Evolutionary conservation across 306 rosid genomes (phyloP).

Genomic region (Lathyrus aphaca): DNA sequence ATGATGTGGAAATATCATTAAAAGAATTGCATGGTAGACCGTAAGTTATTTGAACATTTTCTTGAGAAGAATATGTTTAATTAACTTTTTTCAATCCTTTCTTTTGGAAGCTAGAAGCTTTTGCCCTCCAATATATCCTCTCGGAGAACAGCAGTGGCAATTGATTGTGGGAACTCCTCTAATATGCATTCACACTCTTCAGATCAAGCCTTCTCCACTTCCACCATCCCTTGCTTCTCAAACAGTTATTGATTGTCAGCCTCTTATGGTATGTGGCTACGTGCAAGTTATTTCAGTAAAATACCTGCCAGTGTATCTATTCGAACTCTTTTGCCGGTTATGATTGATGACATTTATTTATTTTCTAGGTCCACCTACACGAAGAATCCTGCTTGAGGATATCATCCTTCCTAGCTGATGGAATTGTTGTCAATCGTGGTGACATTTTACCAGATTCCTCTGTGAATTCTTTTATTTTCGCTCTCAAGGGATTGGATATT

Average conservation of each 20-base stretch:
- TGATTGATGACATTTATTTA: constrained; percentile 24
- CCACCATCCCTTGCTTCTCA: constrained; percentile 90
- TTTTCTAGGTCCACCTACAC: constrained; percentile 77
- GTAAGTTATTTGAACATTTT: constrained; percentile 22
- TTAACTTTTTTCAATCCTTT: constrained; percentile 36
- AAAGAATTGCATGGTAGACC: constrained; percentile 7
- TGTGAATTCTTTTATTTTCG: constrained; percentile 63
- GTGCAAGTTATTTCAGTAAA: constrained; percentile 35
- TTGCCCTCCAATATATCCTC: constrained; percentile 91
- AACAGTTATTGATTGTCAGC: constrained; percentile 88
- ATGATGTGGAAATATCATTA: not conserved
- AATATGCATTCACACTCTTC: constrained; percentile 75
- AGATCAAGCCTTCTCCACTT: constrained; percentile 75
- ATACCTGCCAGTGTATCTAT: constrained; percentile 11
- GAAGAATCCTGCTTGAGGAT: constrained; percentile 89
- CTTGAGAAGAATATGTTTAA: constrained; percentile 32
- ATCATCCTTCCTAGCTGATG: constrained; percentile 90
- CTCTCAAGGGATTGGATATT: constrained; percentile 73
- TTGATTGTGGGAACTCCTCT: constrained; percentile 69
- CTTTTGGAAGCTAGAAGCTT: constrained; percentile 72
- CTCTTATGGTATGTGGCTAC: constrained; percentile 75
- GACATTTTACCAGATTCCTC: constrained; percentile 83
- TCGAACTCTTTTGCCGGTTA: constrained; percentile 14
- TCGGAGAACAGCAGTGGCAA: constrained; percentile 78
- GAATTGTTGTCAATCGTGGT: constrained; percentile 78